These are phyloP conservation scores for Lentinula guzmanii DNA, from an alignment of 768 basidiomycete species.

Conservation along the genomic window DNA sequence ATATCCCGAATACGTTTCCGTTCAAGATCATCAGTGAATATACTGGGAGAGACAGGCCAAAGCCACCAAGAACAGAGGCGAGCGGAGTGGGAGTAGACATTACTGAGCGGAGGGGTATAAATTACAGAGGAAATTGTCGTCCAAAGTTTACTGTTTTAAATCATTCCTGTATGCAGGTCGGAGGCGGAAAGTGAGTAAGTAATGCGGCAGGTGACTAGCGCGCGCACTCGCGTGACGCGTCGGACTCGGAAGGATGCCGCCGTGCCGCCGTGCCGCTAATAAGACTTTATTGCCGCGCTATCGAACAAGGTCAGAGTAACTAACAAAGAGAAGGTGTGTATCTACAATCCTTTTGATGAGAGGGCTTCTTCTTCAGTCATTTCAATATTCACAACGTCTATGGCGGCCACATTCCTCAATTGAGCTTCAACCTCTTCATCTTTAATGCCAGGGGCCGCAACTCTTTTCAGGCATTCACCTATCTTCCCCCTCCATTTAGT, in stretches of 20 bases:
- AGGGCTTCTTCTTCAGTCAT: slow-evolving; percentile 12
- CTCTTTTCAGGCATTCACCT: slow-evolving; percentile 35
- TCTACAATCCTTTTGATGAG: not conserved
- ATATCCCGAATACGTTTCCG: slow-evolving; percentile 53
- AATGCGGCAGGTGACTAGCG: not conserved
- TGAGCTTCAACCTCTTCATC: slow-evolving; percentile 29
- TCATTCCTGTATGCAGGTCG: not conserved
- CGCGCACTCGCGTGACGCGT: not conserved
- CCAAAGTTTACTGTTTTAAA: not conserved
- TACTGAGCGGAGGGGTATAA: not conserved
- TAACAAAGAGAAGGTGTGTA: no score
- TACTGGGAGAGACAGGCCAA: slow-evolving; percentile 44
- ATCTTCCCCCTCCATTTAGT: slow-evolving; percentile 44
- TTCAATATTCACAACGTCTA: slow-evolving; percentile 12
- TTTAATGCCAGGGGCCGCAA: slow-evolving; percentile 33
- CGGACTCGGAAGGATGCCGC: not conserved
- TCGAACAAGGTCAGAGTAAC: no score
- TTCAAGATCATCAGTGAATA: slow-evolving; percentile 49
- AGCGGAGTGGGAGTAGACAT: slow-evolving; percentile 41
- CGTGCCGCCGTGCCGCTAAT: no score
- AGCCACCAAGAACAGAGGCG: slow-evolving; percentile 50
- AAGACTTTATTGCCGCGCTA: no score
- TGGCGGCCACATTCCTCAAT: slow-evolving; percentile 19
- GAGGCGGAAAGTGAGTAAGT: not conserved
- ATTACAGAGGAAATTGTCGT: not conserved